Percentiles rank a stretch among this genome's conserved stretches.
phyloP scores from a whole-genome alignment of 2,329 filamentous ascomycete species.

The Pseudovirgaria hyperparasitica region DNA sequence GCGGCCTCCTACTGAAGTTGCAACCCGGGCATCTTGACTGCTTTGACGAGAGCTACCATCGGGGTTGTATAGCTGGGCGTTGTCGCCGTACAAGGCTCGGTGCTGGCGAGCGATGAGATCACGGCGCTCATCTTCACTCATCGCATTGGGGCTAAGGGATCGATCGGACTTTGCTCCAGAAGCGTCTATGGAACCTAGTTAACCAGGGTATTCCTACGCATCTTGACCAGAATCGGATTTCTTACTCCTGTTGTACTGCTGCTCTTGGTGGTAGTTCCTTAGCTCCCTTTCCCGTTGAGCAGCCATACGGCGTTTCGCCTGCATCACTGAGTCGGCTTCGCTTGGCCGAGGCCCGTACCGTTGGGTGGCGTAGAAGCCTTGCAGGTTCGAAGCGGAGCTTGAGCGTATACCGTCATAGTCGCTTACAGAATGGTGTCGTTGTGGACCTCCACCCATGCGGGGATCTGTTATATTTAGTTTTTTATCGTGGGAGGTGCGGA shows the following conservation, averaged over 20 bases:
- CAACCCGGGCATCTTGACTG: constrained; percentile 49
- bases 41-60: constrained; percentile 58
- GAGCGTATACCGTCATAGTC: constrained; percentile 70
- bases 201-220: constrained; percentile 29
- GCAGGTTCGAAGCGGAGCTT: constrained; percentile 64
- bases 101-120: constrained; percentile 94
- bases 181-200: constrained; percentile 52
- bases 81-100: constrained; percentile 78
- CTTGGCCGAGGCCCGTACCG: constrained; percentile 77
- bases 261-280: constrained; percentile 99
- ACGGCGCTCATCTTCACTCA: constrained; percentile 93
- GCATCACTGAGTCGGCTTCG: constrained; percentile 97
- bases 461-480: constrained; percentile 47
- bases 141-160: constrained; percentile 68
- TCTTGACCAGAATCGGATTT: constrained; percentile 62
- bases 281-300: constrained; percentile 98
- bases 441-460: constrained; percentile 50
- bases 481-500: no score
- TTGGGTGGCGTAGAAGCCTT: constrained; percentile 90
- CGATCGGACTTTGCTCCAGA: constrained; percentile 72
- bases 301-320: constrained; percentile 98
- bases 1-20: constrained; percentile 48
- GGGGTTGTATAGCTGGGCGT: constrained; percentile 53
- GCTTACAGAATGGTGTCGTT: constrained; percentile 73
- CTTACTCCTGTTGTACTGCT: constrained; percentile 99